These are phyloP conservation scores for Metschnikowia reukaufii DNA, from an alignment of 805 yeast genomes.

Conservation along the genomic window DNA sequence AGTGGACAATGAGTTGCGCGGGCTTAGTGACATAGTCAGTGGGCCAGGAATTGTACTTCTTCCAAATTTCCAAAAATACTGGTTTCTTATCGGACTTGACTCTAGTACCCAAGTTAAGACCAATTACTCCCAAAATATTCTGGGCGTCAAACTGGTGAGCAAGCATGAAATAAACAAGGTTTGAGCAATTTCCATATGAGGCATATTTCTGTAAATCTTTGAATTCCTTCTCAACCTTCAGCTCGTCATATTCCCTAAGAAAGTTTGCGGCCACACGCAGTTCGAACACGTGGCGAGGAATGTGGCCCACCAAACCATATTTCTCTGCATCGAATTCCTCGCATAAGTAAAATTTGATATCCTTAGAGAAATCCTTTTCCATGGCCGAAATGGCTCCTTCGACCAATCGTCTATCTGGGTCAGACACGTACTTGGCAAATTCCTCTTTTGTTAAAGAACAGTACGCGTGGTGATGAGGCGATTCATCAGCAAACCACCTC, in stretches of 20 bases:
- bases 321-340: not conserved
- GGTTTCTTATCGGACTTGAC: not conserved
- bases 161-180: not conserved
- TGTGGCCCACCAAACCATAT: not conserved
- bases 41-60: not conserved
- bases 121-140: not conserved
- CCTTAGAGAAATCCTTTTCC: not conserved
- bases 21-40: not conserved
- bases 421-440: not conserved
- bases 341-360: not conserved
- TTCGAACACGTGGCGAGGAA: not conserved
- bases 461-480: not conserved
- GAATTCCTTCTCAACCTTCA: not conserved
- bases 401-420: not conserved
- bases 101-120: not conserved
- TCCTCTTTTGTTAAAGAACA: not conserved
- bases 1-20: not conserved
- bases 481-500: not conserved
- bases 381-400: not conserved
- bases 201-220: not conserved
- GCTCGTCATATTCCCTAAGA: not conserved
- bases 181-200: not conserved
- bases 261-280: not conserved
- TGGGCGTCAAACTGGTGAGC: not conserved
- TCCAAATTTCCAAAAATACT: not conserved